Evolutionary conservation across 352 stramenopile species (phyloP).

Genomic region (Pythium periplocum): DNA sequence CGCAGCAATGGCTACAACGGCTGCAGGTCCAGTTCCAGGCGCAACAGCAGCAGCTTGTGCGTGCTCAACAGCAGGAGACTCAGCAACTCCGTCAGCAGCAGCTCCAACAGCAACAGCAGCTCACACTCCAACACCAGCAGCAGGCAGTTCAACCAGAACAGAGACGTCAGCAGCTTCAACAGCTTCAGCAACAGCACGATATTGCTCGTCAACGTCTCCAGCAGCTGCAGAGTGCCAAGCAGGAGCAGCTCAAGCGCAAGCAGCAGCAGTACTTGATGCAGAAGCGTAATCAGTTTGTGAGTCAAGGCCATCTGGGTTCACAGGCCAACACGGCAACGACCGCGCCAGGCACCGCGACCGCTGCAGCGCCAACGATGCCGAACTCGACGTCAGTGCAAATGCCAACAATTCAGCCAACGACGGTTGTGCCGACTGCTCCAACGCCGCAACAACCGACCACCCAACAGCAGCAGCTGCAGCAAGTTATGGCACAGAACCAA

Average conservation of each 20-base stretch:
- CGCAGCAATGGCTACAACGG: constrained; percentile 76
- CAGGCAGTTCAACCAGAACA: constrained; percentile 52
- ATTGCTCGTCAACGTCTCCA: constrained; percentile 57
- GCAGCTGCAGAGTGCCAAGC: constrained; percentile 75
- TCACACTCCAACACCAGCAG: constrained; percentile 65
- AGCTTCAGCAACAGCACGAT: constrained; percentile 73
- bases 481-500: neutral
- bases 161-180: constrained; percentile 62
- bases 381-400: constrained; percentile 2
- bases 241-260: constrained; percentile 75
- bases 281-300: constrained; percentile 69
- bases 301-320: constrained; percentile 25
- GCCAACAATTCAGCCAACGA: too few species aligned
- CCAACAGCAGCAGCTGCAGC: constrained; percentile 2
- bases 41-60: constrained; percentile 64
- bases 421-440: too few species aligned
- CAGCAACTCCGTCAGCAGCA: constrained; percentile 74
- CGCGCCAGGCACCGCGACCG: constrained; percentile 13
- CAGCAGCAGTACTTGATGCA: constrained; percentile 77
- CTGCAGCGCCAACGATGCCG: constrained; percentile 15
- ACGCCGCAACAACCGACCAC: constrained; percentile 2
- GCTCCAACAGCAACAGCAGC: constrained; percentile 67
- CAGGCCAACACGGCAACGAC: neutral
- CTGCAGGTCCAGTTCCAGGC: constrained; percentile 81
- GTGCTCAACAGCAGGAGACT: constrained; percentile 74